Percentiles rank a stretch among this genome's conserved stretches.
These are phyloP conservation scores for Echinosophora koreensis DNA, from an alignment of 306 rosid genomes.

Conservation along the genomic window DNA sequence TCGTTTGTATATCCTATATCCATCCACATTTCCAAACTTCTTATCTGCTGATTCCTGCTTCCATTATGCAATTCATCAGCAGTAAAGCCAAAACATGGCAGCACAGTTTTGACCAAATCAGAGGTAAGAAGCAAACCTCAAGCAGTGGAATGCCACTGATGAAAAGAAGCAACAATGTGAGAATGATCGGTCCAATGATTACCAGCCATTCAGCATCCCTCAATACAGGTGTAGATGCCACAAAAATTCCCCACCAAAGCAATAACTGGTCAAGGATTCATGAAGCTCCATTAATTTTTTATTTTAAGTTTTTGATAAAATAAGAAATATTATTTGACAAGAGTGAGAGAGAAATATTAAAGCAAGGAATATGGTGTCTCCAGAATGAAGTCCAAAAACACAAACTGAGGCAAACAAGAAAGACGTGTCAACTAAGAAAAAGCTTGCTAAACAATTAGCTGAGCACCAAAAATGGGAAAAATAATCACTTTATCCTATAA, in stretches of 20 bases:
- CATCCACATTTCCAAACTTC: constrained; percentile 82
- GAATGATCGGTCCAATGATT: constrained; percentile 81
- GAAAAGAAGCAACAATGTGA: constrained; percentile 90
- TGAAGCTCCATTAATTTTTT: constrained; percentile 34
- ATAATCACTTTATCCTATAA: constrained; percentile 21
- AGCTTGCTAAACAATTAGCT: constrained; percentile 4
- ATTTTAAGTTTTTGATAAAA: constrained; percentile 16
- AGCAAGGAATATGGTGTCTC: neutral
- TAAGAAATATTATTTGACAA: constrained; percentile 21
- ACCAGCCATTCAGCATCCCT: constrained; percentile 92
- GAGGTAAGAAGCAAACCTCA: constrained; percentile 75
- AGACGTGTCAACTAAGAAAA: neutral
- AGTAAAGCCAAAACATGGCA: constrained; percentile 32
- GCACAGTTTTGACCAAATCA: constrained; percentile 26
- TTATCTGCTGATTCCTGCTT: constrained; percentile 89
- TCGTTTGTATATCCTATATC: constrained; percentile 71
- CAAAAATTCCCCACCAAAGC: constrained; percentile 98
- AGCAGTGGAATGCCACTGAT: constrained; percentile 93
- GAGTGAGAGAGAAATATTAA: neutral
- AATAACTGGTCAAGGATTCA: constrained; percentile 66
- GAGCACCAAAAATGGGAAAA: constrained; percentile 27
- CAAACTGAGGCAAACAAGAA: neutral
- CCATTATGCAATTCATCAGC: constrained; percentile 44
- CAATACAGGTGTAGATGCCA: constrained; percentile 81
- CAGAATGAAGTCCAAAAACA: neutral